Evolutionary conservation across 345 rosid genomes (phyloP), one percentile per base, ranked within the genome.

Genomic region (Isatis tinctoria): DNA sequence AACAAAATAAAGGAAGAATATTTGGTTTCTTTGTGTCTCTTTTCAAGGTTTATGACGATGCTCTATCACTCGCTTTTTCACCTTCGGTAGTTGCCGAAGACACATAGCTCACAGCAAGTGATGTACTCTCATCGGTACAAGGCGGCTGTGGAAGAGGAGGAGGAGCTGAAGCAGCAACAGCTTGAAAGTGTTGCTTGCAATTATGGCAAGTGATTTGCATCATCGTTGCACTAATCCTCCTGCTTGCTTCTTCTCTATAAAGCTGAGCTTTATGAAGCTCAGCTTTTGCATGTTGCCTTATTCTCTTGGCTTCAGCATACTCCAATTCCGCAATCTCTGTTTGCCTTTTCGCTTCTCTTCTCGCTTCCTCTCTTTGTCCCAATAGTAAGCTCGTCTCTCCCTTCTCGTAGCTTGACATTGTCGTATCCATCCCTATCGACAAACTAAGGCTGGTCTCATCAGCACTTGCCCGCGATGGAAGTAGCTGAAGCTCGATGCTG

Each of bases 261-360:
- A 83, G 83, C 60, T 81, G 81, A 37, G 97, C 98, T 67, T 88
- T 92, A 8, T 86, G 88, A 3, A 96, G 70, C 80, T 92, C 97
- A 1, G 91, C 87, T 68, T 83, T 94, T 4, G 99, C 97, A 66
- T 89, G 92, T 63, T 90, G 94, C 64, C 99, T 84, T 61, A 89
- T 89, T 75, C 86, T 81, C 86, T 88, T 92, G 4, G 99, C 99
- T 35, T 85, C 90, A 20, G 86, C 84, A 49, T 89, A 86, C 78
- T 96, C 98, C 72, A 76, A 76, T 62, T 96, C 98, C 0, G 99
- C 98, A 36, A 87, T 71, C 79, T 89, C 94, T 7, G 89, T 82
- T 82, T 90, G 94, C 30, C 87, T 70, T 65, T 85, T 92, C 0
- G 91, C 87, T 10, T 79, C 85, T 53, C 75, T 78, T 74, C 97